These are phyloP conservation scores for Phytophthora litchii DNA, from an alignment of 352 stramenopile genomes.

Conservation along the genomic window DNA sequence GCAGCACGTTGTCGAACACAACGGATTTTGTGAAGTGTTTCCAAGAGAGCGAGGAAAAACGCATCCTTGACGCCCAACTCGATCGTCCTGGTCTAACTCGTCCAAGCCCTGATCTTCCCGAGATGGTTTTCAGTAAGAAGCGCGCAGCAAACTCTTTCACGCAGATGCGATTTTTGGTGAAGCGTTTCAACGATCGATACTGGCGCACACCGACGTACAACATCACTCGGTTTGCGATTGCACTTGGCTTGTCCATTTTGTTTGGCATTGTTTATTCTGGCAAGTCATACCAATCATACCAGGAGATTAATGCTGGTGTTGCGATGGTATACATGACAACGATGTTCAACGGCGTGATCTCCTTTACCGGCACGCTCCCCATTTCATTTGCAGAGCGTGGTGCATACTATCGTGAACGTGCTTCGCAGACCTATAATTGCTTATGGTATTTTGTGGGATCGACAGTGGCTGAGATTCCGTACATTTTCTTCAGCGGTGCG, in stretches of 20 bases:
- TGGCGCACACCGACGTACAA: constrained; percentile 58
- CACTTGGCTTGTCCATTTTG: too few species aligned
- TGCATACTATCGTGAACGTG: constrained; percentile 74
- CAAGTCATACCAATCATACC: constrained; percentile 17
- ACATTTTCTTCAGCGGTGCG: constrained; percentile 41
- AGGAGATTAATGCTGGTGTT: constrained; percentile 50
- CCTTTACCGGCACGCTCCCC: constrained; percentile 66
- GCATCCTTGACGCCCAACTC: constrained; percentile 19
- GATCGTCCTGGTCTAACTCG: constrained; percentile 25
- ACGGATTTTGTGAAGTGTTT: constrained; percentile 54
- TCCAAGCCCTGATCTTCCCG: constrained; percentile 18
- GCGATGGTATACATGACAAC: constrained; percentile 48
- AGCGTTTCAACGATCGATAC: constrained; percentile 38
- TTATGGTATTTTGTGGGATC: constrained; percentile 74
- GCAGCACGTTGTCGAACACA: constrained; percentile 11
- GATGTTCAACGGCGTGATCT: constrained; percentile 69
- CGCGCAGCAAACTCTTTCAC: constrained; percentile 34
- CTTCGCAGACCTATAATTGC: constrained; percentile 85
- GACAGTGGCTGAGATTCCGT: constrained; percentile 79
- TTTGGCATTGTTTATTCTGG: too few species aligned
- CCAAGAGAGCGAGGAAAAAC: constrained; percentile 35
- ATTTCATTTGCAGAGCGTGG: constrained; percentile 42
- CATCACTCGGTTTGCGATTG: background rate
- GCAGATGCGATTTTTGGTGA: constrained; percentile 34
- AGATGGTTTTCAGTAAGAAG: constrained; percentile 44